phyloP scores from a whole-genome alignment of 2,329 filamentous ascomycete genomes.

The Colletotrichum kahawae region DNA sequence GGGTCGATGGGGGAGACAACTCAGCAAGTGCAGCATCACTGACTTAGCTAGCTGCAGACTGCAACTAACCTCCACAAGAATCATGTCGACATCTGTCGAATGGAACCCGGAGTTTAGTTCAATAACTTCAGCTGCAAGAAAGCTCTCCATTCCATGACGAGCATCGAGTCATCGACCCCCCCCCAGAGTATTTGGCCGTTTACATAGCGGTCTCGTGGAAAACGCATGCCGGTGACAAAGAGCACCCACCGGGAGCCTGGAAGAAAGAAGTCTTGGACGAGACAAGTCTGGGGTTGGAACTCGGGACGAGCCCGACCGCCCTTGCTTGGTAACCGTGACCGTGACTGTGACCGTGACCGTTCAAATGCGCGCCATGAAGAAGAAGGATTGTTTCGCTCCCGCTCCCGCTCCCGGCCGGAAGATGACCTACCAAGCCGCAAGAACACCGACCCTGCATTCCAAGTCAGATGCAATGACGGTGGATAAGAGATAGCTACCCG shows the following conservation, averaged over 20 bases:
- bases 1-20: conserved; percentile 12
- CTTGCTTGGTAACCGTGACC: neutral
- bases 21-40: neutral
- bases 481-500: neutral
- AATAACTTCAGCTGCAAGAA: neutral
- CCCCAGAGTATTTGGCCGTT: neutral
- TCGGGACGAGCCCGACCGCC: neutral
- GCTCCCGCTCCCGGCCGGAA: conserved; percentile 3
- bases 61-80: neutral
- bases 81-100: neutral
- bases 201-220: neutral
- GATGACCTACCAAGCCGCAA: neutral
- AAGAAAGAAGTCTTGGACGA: neutral
- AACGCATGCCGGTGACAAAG: neutral
- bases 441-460: neutral
- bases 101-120: neutral
- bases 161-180: neutral
- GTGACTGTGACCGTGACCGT: neutral
- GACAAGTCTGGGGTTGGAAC: neutral
- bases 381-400: neutral
- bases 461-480: neutral
- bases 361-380: neutral
- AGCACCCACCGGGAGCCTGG: neutral
- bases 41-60: neutral
- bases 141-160: neutral